A percentile compares a stretch with the other conserved stretches of the same genome.
Conservation (phyloP, 805 yeast species). For the Zygotorulaspora danielsina region DNA sequence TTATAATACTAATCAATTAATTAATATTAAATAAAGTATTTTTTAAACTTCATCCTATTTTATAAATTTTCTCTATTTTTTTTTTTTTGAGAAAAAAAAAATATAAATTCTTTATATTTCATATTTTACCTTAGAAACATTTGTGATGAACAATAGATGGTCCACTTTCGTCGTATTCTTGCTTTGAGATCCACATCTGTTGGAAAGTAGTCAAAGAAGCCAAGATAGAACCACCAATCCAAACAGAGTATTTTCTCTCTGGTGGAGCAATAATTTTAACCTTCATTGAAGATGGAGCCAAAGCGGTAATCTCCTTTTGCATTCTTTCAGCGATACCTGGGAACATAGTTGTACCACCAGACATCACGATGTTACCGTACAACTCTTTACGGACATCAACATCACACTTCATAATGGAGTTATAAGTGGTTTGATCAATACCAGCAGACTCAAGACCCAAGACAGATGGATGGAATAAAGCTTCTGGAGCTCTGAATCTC, state of each 20-base stretch:
- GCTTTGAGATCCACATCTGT: conserved; percentile 99
- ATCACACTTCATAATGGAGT: conserved; percentile 92
- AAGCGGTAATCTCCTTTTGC: conserved; percentile 99
- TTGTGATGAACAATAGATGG: conserved; percentile 85
- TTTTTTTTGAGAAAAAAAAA: conserved; percentile 1
- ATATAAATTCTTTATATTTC: conserved; percentile 7
- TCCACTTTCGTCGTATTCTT: conserved; percentile 99
- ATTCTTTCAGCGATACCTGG: conserved; percentile 99
- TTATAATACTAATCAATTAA: conserved; percentile 1
- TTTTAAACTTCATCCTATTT: background rate
- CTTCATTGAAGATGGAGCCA: conserved; percentile 99
- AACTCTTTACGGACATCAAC: conserved; percentile 98
- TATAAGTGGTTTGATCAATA: conserved; percentile 86
- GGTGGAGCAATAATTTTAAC: conserved; percentile 99
- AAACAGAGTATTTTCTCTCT: conserved; percentile 98
- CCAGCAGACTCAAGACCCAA: conserved; percentile 92
- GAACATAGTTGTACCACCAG: conserved; percentile 99
- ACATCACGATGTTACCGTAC: conserved; percentile 98
- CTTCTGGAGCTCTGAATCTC: conserved; percentile 99
- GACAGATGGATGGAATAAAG: conserved; percentile 97
- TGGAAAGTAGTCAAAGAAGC: conserved; percentile 99
- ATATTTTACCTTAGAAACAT: conserved; percentile 39
- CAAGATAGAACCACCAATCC: conserved; percentile 99
- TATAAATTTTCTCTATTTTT: conserved; percentile 1
- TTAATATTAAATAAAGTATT: conserved; percentile 1